Conservation (phyloP, 2,329 filamentous ascomycete genomes). For the Thelonectria rubi region DNA sequence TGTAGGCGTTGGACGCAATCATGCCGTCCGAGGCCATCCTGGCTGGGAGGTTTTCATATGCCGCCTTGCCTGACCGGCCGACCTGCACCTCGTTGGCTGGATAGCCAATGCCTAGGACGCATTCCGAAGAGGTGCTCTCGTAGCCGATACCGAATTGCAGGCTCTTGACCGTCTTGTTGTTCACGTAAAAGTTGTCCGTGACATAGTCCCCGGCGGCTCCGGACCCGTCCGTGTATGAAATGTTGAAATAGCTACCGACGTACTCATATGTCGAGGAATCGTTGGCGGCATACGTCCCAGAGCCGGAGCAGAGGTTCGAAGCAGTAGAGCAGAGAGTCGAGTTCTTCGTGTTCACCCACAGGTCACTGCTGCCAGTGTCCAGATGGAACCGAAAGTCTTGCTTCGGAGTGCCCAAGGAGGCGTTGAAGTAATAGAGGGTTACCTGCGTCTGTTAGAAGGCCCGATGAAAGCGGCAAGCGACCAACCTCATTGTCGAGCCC, state of each 20-base stretch:
- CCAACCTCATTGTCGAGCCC: slow-evolving; percentile 65
- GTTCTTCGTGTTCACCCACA: slow-evolving; percentile 73
- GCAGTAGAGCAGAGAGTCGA: slow-evolving; percentile 67
- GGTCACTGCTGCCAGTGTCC: slow-evolving; percentile 75
- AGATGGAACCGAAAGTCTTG: slow-evolving; percentile 67
- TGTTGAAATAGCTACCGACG: slow-evolving; percentile 82
- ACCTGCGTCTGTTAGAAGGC: slow-evolving; percentile 49
- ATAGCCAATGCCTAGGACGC: slow-evolving; percentile 89
- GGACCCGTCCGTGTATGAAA: slow-evolving; percentile 85
- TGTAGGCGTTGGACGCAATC: slow-evolving; percentile 75
- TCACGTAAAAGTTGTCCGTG: slow-evolving; percentile 74
- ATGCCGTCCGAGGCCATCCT: slow-evolving; percentile 67
- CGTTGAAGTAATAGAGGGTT: slow-evolving; percentile 72
- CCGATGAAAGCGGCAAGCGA: neutral
- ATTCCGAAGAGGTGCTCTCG: slow-evolving; percentile 66
- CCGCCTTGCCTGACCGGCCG: slow-evolving; percentile 58
- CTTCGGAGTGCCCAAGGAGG: slow-evolving; percentile 68
- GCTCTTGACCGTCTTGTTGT: slow-evolving; percentile 58
- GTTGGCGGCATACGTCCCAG: slow-evolving; percentile 75
- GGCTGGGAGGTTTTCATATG: slow-evolving; percentile 76
- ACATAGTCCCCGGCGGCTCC: slow-evolving; percentile 82
- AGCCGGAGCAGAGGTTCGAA: slow-evolving; percentile 62
- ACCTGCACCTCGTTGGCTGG: slow-evolving; percentile 79
- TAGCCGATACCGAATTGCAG: slow-evolving; percentile 82
- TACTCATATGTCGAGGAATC: slow-evolving; percentile 79